A percentile compares a stretch with the other conserved stretches of the same genome.
Evolutionary conservation across 1,139 yeast genomes (phyloP).

Genomic region (Nakaseomyces sp.): DNA sequence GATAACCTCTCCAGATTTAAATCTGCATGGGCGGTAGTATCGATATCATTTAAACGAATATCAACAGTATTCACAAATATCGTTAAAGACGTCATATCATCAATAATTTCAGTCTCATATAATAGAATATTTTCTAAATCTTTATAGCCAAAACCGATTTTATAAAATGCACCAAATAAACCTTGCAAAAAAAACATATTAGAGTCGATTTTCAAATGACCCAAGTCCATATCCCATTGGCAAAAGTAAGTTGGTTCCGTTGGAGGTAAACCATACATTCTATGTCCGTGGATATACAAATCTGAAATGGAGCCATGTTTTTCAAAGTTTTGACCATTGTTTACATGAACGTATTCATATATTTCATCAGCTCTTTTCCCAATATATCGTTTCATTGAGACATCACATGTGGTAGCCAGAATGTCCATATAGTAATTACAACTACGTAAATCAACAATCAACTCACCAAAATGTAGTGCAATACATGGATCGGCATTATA

Average conservation of each 20-base stretch:
- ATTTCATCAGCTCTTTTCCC: slow-evolving; percentile 49
- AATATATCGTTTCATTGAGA: slow-evolving; percentile 16
- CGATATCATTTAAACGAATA: slow-evolving; percentile 30
- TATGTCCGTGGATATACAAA: slow-evolving; percentile 66
- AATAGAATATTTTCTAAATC: slow-evolving; percentile 71
- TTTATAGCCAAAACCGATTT: slow-evolving; percentile 52
- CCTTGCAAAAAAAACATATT: slow-evolving; percentile 42
- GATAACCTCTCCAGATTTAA: slow-evolving; percentile 36
- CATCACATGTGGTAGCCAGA: slow-evolving; percentile 36
- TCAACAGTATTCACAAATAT: slow-evolving; percentile 26
- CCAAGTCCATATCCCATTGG: slow-evolving; percentile 78
- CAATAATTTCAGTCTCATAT: slow-evolving; percentile 46
- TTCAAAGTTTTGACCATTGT: slow-evolving; percentile 12
- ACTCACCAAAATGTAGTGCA: slow-evolving; percentile 52
- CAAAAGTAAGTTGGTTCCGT: slow-evolving; percentile 79
- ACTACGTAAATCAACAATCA: slow-evolving; percentile 73
- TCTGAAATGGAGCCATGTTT: slow-evolving; percentile 34
- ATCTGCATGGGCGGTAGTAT: slow-evolving; percentile 23
- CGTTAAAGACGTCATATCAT: slow-evolving; percentile 58
- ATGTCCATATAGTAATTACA: slow-evolving; percentile 90
- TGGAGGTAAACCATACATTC: slow-evolving; percentile 91
- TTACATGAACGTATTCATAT: slow-evolving; percentile 31
- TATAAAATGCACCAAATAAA: slow-evolving; percentile 37
- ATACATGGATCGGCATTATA: slow-evolving; percentile 59
- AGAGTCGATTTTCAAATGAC: slow-evolving; percentile 48